These are phyloP conservation scores for Ustanciosporium gigantosporum DNA, from an alignment of 1,284 basidiomycete species.

Conservation along the genomic window DNA sequence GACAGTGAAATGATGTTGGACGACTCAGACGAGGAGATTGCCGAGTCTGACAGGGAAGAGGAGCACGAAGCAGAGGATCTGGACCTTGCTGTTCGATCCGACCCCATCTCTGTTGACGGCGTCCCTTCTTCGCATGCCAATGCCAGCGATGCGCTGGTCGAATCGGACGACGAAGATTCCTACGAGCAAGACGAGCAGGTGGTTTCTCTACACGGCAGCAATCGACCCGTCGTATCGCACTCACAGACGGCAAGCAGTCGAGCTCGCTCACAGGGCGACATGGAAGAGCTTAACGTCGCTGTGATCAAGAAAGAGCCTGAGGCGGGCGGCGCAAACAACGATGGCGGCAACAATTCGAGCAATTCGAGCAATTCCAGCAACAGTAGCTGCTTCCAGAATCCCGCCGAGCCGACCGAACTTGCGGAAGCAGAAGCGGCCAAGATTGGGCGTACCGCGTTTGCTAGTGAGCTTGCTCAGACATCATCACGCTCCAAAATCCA, in stretches of 20 bases:
- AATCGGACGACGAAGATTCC: background rate
- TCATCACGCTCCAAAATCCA: too few relatives aligned
- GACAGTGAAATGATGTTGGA: conserved; percentile 31
- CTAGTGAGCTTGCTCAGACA: too few relatives aligned
- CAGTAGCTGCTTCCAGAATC: conserved; percentile 26
- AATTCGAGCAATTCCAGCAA: too few relatives aligned
- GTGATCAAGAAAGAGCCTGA: background rate
- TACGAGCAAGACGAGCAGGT: background rate
- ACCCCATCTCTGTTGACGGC: background rate
- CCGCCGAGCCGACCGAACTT: background rate
- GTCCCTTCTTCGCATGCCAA: background rate
- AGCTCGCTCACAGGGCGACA: background rate
- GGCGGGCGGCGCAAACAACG: background rate
- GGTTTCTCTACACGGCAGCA: background rate
- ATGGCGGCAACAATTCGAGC: background rate
- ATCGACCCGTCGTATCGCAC: background rate
- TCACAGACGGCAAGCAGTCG: background rate
- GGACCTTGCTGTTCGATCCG: background rate
- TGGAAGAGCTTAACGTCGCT: background rate
- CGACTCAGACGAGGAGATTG: conserved; percentile 32
- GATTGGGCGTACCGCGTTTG: background rate
- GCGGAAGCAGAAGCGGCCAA: background rate
- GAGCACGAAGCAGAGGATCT: conserved; percentile 1
- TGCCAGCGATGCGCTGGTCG: background rate
- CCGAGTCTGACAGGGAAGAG: background rate